Conservation (phyloP, 139 green algal species). For the Chlamydomonas applanata region DNA sequence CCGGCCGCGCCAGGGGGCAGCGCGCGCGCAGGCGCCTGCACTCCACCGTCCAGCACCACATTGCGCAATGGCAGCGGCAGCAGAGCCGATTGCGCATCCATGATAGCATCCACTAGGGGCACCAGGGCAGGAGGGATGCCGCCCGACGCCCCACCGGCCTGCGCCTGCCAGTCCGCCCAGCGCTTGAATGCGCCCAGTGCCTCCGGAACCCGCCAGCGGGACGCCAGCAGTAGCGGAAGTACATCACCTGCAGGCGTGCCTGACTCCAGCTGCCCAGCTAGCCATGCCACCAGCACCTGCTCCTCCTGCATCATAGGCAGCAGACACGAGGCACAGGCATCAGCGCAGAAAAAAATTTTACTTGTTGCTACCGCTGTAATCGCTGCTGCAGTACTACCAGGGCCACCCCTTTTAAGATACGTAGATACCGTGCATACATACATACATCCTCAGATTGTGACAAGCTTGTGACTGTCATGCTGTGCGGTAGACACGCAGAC, state of each 20-base stretch:
- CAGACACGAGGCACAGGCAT: too few relatives aligned
- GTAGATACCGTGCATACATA: too few relatives aligned
- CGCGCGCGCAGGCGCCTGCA: neutral
- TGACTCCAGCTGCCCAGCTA: neutral
- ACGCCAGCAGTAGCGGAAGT: neutral
- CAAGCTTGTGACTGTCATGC: too few relatives aligned
- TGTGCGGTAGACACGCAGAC: too few relatives aligned
- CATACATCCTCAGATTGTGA: too few relatives aligned
- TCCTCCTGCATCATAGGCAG: conserved; percentile 4
- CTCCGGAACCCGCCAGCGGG: neutral
- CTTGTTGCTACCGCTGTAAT: too few relatives aligned
- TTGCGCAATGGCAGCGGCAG: neutral
- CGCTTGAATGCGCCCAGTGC: conserved; percentile 3
- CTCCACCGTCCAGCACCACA: neutral
- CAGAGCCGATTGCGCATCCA: neutral
- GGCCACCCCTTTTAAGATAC: too few relatives aligned
- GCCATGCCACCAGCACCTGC: conserved; percentile 1
- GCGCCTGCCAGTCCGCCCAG: neutral
- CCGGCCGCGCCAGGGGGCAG: too few relatives aligned
- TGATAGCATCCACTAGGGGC: neutral
- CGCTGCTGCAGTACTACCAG: too few relatives aligned
- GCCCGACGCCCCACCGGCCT: neutral
- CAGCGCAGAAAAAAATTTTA: too few relatives aligned
- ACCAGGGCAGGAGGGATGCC: neutral
- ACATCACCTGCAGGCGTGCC: conserved; percentile 1